These are phyloP conservation scores for Phialophora macrospora DNA, from an alignment of 2,329 filamentous ascomycete genomes.

Conservation along the genomic window DNA sequence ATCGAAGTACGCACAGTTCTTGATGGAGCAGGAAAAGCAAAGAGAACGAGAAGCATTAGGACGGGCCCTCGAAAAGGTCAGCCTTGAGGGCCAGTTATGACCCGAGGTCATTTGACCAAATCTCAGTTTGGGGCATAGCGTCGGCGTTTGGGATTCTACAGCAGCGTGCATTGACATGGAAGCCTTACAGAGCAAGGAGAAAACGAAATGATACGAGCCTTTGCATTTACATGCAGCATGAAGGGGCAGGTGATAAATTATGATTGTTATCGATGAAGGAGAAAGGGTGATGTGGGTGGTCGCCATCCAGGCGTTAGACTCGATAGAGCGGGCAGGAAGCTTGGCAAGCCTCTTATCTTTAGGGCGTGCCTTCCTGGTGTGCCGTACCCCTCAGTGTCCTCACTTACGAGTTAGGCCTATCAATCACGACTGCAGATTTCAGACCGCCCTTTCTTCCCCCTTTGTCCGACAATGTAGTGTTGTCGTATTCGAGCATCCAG, in stretches of 20 bases:
- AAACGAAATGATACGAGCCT: constrained; percentile 25
- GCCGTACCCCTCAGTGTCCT: constrained; percentile 1
- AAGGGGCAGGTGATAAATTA: constrained; percentile 14
- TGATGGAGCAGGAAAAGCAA: constrained; percentile 74
- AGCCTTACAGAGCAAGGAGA: constrained; percentile 17
- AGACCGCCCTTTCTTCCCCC: constrained; percentile 8
- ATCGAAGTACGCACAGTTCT: constrained; percentile 86
- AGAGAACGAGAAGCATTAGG: constrained; percentile 62
- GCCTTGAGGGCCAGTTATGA: constrained; percentile 22
- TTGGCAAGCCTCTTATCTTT: constrained; percentile 5
- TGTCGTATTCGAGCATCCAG: neutral
- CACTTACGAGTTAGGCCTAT: neutral
- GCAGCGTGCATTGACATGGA: constrained; percentile 18
- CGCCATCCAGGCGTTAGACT: neutral
- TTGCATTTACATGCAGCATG: constrained; percentile 14
- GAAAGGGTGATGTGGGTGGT: neutral
- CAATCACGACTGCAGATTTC: constrained; percentile 14
- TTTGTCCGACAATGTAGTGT: neutral
- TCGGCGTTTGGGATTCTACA: constrained; percentile 35
- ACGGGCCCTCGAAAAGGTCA: constrained; percentile 46
- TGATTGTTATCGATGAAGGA: constrained; percentile 16
- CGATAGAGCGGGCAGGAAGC: neutral
- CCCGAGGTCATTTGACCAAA: neutral
- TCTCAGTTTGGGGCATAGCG: constrained; percentile 35
- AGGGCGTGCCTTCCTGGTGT: neutral